Conservation (phyloP, 1,284 basidiomycete species). For the Trametes sp. region DNA sequence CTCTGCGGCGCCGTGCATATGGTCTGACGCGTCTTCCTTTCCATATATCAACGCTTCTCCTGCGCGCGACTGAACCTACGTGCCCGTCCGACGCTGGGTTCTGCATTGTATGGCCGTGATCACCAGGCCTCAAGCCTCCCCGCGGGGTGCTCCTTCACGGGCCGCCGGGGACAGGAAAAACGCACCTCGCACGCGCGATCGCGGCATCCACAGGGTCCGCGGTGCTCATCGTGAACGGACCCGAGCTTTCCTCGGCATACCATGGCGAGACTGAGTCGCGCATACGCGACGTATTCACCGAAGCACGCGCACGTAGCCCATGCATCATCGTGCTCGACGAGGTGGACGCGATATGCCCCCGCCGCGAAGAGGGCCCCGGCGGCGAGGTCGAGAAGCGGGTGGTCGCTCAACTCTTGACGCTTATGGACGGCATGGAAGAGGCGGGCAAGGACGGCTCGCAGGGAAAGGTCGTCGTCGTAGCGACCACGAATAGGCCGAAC, state of each 20-base stretch:
- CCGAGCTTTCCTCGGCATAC: constrained; percentile 93
- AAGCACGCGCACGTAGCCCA: constrained; percentile 84
- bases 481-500: constrained; percentile 97
- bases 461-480: constrained; percentile 89
- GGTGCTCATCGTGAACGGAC: constrained; percentile 91
- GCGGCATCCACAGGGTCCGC: constrained; percentile 82
- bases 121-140: constrained; percentile 83
- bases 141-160: constrained; percentile 91
- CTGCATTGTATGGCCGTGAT: constrained; percentile 3
- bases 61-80: constrained; percentile 21
- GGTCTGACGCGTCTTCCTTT: constrained; percentile 15
- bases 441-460: constrained; percentile 49
- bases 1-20: background rate
- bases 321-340: constrained; percentile 97
- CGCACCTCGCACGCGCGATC: constrained; percentile 90
- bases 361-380: constrained; percentile 85
- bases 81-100: constrained; percentile 4
- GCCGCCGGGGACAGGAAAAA: constrained; percentile 95
- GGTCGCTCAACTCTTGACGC: constrained; percentile 93
- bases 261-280: constrained; percentile 97
- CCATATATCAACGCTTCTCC: constrained; percentile 14
- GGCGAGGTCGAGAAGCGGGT: constrained; percentile 97
- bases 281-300: constrained; percentile 88
- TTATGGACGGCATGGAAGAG: constrained; percentile 93
- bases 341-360: constrained; percentile 93